phyloP scores from a whole-genome alignment of 805 yeast species.

The Vanderwaltozyma yarrowii region DNA sequence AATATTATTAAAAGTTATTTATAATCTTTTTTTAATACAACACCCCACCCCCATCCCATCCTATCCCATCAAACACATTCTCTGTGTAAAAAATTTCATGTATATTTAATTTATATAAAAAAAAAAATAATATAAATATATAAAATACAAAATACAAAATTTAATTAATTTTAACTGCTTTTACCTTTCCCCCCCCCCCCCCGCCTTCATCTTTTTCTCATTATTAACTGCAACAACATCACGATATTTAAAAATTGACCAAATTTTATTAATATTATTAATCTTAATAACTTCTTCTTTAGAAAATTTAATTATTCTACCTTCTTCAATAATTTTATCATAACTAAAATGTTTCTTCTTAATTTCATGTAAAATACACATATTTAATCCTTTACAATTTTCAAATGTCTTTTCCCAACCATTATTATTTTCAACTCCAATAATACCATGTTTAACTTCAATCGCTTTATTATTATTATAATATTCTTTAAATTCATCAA shows the following conservation, averaged over 20 bases:
- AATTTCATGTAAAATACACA: constrained; percentile 1
- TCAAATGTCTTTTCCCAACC: not conserved
- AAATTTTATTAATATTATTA: not conserved
- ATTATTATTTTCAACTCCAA: not conserved
- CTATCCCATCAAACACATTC: no score
- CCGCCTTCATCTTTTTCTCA: no score
- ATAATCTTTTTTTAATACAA: no score
- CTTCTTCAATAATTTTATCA: not conserved
- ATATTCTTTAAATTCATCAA: constrained; percentile 5
- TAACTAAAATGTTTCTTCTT: not conserved
- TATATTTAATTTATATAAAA: no score
- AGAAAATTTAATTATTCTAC: not conserved
- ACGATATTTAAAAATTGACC: constrained; percentile 1
- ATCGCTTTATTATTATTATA: constrained; percentile 5
- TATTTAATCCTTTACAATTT: constrained; percentile 1
- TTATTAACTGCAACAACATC: no score
- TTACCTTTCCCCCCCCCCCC: no score
- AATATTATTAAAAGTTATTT: no score
- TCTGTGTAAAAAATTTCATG: no score
- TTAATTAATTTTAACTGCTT: no score
- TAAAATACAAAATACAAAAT: no score
- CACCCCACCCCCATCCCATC: no score
- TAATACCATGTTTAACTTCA: constrained; percentile 1
- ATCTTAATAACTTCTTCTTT: not conserved
- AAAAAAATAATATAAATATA: no score